Conservation (phyloP, 192 early-diverging fungal genomes). For the Backusella parvicylindrica region DNA sequence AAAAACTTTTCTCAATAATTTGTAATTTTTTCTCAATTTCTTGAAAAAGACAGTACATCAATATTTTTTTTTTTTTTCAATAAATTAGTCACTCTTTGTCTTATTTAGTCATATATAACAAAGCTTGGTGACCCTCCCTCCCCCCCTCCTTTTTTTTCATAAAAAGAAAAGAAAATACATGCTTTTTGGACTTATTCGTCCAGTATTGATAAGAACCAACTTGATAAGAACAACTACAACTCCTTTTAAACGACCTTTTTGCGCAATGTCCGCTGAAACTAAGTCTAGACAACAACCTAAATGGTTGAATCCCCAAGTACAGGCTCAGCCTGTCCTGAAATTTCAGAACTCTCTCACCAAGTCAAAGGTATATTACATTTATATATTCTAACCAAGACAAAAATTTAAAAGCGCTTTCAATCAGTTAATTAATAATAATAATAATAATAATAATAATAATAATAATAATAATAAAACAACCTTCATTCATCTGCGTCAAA, state of each 20-base stretch:
- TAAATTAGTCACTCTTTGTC: conserved; percentile 2
- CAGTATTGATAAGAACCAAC: neutral
- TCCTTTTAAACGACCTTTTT: neutral
- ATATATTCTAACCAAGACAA: too few species aligned
- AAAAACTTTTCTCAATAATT: too few species aligned
- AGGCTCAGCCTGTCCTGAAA: conserved; percentile 51
- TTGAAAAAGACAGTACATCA: too few species aligned
- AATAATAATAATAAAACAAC: too few species aligned
- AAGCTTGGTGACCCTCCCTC: neutral
- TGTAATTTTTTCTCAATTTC: too few species aligned
- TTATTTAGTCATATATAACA: conserved; percentile 8
- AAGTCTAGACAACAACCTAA: conserved; percentile 55
- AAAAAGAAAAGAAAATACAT: neutral
- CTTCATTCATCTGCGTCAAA: too few species aligned
- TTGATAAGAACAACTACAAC: neutral
- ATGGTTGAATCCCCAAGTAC: conserved; percentile 56
- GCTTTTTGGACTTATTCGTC: neutral
- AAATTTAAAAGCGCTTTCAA: too few species aligned
- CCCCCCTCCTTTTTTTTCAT: neutral
- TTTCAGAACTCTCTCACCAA: conserved; percentile 88
- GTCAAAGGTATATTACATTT: conserved; percentile 57
- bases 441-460: too few species aligned
- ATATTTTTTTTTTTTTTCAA: neutral
- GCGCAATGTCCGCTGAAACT: conserved; percentile 21
- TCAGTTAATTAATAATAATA: too few species aligned